Evolutionary conservation across 179 eudicot genomes (phyloP).

Genomic region (Gypsophila paniculata): DNA sequence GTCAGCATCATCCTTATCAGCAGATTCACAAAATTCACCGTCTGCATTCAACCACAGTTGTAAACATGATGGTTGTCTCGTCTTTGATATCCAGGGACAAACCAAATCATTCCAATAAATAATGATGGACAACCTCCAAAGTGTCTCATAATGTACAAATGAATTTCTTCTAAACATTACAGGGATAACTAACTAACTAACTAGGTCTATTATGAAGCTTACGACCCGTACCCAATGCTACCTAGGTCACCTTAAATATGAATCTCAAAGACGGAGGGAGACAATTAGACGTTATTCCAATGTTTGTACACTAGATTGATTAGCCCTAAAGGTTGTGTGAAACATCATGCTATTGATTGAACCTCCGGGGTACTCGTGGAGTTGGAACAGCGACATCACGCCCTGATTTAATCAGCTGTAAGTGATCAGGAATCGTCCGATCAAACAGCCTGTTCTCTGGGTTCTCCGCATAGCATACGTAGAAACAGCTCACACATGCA

Average conservation of each 20-base stretch:
- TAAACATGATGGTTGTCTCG: too few species aligned
- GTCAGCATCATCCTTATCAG: constrained; percentile 23
- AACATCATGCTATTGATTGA: constrained; percentile 18
- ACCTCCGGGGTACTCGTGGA: constrained; percentile 65
- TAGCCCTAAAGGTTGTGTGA: not conserved
- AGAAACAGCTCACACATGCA: constrained; percentile 95
- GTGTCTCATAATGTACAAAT: constrained; percentile 19
- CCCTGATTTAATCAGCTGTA: constrained; percentile 42
- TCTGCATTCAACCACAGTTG: not conserved
- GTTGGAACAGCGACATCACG: constrained; percentile 60
- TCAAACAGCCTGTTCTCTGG: constrained; percentile 71
- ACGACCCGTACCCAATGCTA: not conserved
- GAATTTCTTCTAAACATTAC: constrained; percentile 13
- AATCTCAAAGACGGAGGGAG: not conserved
- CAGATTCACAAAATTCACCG: not conserved
- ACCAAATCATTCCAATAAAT: not conserved
- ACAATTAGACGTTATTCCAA: not conserved
- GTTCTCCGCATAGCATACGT: constrained; percentile 90
- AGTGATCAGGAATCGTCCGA: constrained; percentile 50
- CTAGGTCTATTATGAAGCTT: not conserved
- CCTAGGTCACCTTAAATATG: not conserved
- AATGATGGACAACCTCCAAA: constrained; percentile 4
- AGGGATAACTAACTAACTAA: not conserved
- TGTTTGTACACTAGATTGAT: constrained; percentile 12
- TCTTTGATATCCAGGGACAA: not conserved